Conservation (phyloP, 2,329 filamentous ascomycete genomes). For the Fusarium marasasianum region DNA sequence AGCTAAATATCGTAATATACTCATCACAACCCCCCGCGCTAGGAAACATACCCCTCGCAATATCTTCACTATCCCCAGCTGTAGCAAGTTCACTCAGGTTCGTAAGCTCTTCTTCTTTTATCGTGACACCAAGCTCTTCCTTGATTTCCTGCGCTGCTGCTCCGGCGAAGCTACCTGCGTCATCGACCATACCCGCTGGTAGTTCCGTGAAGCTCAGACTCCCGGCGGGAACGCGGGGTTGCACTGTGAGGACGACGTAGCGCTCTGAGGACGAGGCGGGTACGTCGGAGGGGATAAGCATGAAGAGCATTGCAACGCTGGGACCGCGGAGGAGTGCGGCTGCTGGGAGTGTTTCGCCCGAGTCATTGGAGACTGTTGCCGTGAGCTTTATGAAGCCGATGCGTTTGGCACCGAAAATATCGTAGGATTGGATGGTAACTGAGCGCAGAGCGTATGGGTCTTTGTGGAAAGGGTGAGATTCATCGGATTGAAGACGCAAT, state of each 20-base stretch:
- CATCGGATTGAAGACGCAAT: conserved; percentile 55
- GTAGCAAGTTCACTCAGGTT: conserved; percentile 63
- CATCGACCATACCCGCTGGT: conserved; percentile 68
- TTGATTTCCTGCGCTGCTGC: conserved; percentile 68
- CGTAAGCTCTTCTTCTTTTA: conserved; percentile 57
- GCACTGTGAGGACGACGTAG: conserved; percentile 67
- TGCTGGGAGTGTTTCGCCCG: conserved; percentile 62
- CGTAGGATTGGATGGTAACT: conserved; percentile 63
- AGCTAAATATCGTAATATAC: conserved; percentile 66
- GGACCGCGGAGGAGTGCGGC: conserved; percentile 66
- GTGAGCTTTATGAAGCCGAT: conserved; percentile 68
- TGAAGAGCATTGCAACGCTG: conserved; percentile 69
- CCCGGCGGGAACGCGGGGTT: conserved; percentile 65
- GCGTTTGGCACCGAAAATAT: conserved; percentile 57
- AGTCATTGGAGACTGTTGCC: conserved; percentile 58
- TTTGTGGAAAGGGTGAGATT: conserved; percentile 61
- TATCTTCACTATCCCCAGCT: conserved; percentile 44
- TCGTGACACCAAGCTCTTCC: conserved; percentile 67
- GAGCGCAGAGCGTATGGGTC: conserved; percentile 63
- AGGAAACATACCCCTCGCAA: conserved; percentile 64
- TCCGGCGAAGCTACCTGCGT: conserved; percentile 63
- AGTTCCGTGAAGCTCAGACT: conserved; percentile 65
- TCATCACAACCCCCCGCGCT: conserved; percentile 70
- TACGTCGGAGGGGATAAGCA: conserved; percentile 63
- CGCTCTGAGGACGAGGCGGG: conserved; percentile 54